Percentiles rank a stretch among this genome's conserved stretches.
phyloP scores from a whole-genome alignment of 2,329 filamentous ascomycete genomes.

The Fusarium denticulatum region DNA sequence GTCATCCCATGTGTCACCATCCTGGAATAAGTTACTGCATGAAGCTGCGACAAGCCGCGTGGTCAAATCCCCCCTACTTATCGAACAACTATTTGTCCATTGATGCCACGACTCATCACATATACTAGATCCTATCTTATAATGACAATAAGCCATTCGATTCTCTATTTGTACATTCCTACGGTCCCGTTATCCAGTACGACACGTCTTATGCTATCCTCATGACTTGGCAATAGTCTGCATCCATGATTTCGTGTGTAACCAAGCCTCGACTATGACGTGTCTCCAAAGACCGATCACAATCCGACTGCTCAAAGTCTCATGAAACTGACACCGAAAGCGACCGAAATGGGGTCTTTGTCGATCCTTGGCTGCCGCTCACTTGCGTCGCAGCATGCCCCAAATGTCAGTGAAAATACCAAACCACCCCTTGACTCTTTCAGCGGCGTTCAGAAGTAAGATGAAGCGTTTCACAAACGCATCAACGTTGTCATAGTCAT shows the following conservation, averaged over 20 bases:
- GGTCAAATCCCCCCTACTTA: neutral
- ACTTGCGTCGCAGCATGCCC: conserved; percentile 38
- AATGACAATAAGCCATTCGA: neutral
- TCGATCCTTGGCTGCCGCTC: neutral
- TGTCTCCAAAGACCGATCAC: neutral
- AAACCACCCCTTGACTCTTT: conserved; percentile 62
- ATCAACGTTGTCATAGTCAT: conserved; percentile 67
- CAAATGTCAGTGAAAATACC: conserved; percentile 53
- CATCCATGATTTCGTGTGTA: neutral
- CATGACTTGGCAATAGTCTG: neutral
- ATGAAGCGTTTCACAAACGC: conserved; percentile 65
- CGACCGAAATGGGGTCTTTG: neutral
- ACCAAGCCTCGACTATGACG: neutral
- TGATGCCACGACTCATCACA: neutral
- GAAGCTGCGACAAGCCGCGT: neutral
- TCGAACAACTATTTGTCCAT: neutral
- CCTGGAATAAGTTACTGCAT: neutral
- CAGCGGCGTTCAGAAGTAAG: conserved; percentile 61
- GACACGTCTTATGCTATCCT: neutral
- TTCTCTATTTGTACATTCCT: neutral
- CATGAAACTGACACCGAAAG: neutral
- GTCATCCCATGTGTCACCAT: neutral
- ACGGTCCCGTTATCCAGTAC: neutral
- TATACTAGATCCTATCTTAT: neutral
- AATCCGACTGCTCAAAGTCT: neutral